phyloP scores from a whole-genome alignment of 2,329 filamentous ascomycete species.

The Trichoderma citrinoviride region DNA sequence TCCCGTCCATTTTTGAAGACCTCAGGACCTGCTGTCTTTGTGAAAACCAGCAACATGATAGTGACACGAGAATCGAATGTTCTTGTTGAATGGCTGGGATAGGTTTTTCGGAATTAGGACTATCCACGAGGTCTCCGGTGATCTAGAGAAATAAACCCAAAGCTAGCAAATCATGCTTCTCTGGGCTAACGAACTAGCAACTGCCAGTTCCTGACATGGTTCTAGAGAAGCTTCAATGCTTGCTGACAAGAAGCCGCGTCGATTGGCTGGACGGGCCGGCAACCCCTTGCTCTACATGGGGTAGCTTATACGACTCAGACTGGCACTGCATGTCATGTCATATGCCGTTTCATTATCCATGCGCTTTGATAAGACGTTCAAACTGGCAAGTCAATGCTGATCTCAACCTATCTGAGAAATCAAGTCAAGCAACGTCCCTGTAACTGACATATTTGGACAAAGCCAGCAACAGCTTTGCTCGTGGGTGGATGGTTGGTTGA shows the following conservation, averaged over 20 bases:
- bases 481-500: not conserved
- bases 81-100: not conserved
- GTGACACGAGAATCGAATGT: not conserved
- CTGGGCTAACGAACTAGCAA: not conserved
- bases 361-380: not conserved
- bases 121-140: not conserved
- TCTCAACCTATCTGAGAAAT: not conserved
- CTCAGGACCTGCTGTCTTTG: not conserved
- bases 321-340: not conserved
- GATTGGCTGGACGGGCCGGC: not conserved
- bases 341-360: not conserved
- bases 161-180: not conserved
- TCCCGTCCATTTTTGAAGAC: not conserved
- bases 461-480: not conserved
- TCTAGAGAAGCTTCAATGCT: constrained; percentile 17
- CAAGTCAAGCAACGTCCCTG: constrained; percentile 1
- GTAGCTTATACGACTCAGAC: not conserved
- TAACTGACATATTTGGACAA: not conserved
- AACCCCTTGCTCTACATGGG: not conserved
- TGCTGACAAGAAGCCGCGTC: not conserved
- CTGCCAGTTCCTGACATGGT: constrained; percentile 16
- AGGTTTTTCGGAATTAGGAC: not conserved
- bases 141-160: not conserved
- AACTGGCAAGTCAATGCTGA: not conserved
- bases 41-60: too few relatives aligned